Evolutionary conservation across 1,139 yeast genomes (phyloP), one percentile per base, ranked within the genome.

Genomic region (Blastobotrys indianensis): DNA sequence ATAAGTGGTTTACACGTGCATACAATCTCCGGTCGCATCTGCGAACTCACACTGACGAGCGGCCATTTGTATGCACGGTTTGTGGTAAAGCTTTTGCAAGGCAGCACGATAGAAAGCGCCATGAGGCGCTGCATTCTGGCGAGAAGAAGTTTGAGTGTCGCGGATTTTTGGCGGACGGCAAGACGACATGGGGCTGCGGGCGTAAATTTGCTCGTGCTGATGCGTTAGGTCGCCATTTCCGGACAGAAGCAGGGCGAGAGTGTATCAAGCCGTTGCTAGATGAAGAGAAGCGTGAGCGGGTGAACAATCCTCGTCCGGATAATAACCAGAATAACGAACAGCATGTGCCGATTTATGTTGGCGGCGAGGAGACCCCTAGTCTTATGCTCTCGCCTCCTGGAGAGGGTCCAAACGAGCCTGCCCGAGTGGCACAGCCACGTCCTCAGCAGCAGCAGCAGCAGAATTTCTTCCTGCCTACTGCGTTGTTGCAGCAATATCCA

Each of bases 61-160:
- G 95, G 50, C 98, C 98, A 3, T 92, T 80, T 62, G 75, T 80
- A 23, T 92, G 98, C 67, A 74, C 78, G 12, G 77, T 83, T 5
- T 92, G 98, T 67, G 94, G 94, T 7, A 87, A 88, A 65, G 92
- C 96, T 2, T 92, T 92, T 74, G 97, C 97, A 0, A 71, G 98
- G 49, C 96, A 88, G 61, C 97, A 92, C 61, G 98, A 92, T 65
- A 71, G 95, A 37, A 88, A 87, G 62, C 75, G 98, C 37, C 98
- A 92, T 61, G 97, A 90, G 62, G 95, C 87, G 51, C 71, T 92
- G 49, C 98, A 92, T 63, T 74, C 88, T 6, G 97, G 97, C 2
- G 92, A 85, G 63, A 90, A 87, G 70, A 77, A 84, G 59, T 92
- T 78, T 62, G 87, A 82, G 53, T 92, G 98, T 65, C 75, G 76